Evolutionary conservation across 2,329 filamentous ascomycete genomes (phyloP).

Genomic region (Exophiala lecanii-corni): DNA sequence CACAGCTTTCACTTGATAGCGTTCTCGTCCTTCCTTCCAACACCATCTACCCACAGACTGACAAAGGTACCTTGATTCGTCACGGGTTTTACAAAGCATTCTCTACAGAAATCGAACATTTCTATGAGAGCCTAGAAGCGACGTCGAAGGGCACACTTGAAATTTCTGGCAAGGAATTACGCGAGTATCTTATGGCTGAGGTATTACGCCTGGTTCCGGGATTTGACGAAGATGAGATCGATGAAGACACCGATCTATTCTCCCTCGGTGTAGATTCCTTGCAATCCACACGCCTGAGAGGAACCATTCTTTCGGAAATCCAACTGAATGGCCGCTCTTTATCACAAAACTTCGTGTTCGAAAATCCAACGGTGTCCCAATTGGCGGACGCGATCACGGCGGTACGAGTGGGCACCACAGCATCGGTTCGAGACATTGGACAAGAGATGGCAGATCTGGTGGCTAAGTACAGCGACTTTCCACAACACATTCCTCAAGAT

Average conservation of each 20-base stretch:
- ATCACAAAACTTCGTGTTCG: constrained; percentile 56
- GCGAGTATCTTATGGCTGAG: constrained; percentile 33
- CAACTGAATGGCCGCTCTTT: constrained; percentile 46
- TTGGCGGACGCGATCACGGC: constrained; percentile 35
- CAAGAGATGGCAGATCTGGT: constrained; percentile 44
- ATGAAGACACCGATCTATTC: constrained; percentile 53
- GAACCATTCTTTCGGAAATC: constrained; percentile 48
- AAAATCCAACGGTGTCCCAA: constrained; percentile 47
- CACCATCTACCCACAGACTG: constrained; percentile 48
- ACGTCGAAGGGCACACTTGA: constrained; percentile 23
- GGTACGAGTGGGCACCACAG: constrained; percentile 25
- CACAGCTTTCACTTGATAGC: constrained; percentile 37
- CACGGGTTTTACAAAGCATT: constrained; percentile 49
- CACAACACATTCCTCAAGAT: constrained; percentile 26
- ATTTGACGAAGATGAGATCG: constrained; percentile 26
- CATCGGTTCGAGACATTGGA: constrained; percentile 33
- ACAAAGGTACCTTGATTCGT: constrained; percentile 55
- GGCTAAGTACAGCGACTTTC: constrained; percentile 35
- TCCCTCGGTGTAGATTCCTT: constrained; percentile 54
- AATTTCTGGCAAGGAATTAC: constrained; percentile 31
- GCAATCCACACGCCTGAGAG: constrained; percentile 54
- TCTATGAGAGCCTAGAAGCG: constrained; percentile 33
- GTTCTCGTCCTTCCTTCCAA: constrained; percentile 44
- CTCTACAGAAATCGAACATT: constrained; percentile 42
- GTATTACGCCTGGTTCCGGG: constrained; percentile 25